These are phyloP conservation scores for Phalaenopsis hybrid DNA, from an alignment of 116 monocot species.

Conservation along the genomic window DNA sequence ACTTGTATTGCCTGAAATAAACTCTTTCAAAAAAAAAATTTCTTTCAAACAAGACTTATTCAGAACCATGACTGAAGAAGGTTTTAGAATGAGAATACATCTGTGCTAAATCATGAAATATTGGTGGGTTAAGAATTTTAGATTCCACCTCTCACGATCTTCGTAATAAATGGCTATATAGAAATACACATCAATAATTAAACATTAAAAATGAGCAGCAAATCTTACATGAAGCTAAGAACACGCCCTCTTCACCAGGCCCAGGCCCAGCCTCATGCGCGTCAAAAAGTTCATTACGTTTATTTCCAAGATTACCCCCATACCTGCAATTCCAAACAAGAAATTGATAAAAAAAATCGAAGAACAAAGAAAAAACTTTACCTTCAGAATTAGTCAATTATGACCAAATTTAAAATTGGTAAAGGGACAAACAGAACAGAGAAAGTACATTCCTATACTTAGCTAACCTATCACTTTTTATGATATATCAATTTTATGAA, in stretches of 20 bases:
- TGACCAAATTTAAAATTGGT: background rate
- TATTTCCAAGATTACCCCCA: slow-evolving; percentile 50
- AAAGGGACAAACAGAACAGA: background rate
- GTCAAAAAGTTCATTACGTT: slow-evolving; percentile 85
- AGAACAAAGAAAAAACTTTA: background rate
- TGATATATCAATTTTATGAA: too few species aligned
- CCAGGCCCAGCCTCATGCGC: slow-evolving; percentile 38
- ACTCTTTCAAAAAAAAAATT: too few species aligned
- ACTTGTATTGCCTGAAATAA: background rate
- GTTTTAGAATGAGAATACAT: background rate
- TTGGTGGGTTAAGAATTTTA: background rate
- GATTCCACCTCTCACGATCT: background rate
- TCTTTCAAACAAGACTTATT: too few species aligned
- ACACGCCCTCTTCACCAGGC: slow-evolving; percentile 64
- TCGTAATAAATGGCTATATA: background rate
- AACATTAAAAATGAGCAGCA: background rate
- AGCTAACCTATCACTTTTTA: too few species aligned
- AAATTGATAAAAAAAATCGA: background rate
- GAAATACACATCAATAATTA: background rate
- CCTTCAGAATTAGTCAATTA: background rate
- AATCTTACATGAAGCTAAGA: slow-evolving; percentile 75
- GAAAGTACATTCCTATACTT: background rate
- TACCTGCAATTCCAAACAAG: slow-evolving; percentile 25
- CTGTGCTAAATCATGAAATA: background rate
- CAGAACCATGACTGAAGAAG: background rate